phyloP scores from a whole-genome alignment of 2,329 filamentous ascomycete species.

The Monosporascus sp. region DNA sequence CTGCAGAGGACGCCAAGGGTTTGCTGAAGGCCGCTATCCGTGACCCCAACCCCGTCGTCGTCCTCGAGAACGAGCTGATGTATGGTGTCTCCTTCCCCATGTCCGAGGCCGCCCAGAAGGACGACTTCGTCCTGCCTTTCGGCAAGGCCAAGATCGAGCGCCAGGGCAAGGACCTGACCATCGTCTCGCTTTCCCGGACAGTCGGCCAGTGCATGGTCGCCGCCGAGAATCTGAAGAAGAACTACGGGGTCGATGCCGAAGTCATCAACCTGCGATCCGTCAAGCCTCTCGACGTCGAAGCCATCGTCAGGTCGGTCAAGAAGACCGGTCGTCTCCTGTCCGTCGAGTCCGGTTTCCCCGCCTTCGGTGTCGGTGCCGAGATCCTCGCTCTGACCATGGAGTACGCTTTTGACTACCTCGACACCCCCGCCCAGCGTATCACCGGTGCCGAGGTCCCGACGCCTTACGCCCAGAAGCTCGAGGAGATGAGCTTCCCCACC shows the following conservation, averaged over 20 bases:
- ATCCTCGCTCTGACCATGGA: conserved; percentile 94
- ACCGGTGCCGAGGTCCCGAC: conserved; percentile 97
- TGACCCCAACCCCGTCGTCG: conserved; percentile 93
- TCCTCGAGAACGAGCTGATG: conserved; percentile 83
- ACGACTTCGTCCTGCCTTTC: conserved; percentile 94
- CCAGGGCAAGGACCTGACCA: conserved; percentile 89
- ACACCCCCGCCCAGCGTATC: conserved; percentile 87
- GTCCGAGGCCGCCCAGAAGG: conserved; percentile 92
- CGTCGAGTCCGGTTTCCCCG: conserved; percentile 94
- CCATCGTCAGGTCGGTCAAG: conserved; percentile 96
- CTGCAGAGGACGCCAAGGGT: conserved; percentile 96
- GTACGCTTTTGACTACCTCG: conserved; percentile 96
- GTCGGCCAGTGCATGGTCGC: conserved; percentile 87
- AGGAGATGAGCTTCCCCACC: conserved; percentile 92
- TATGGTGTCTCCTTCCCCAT: conserved; percentile 96
- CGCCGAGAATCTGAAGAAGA: conserved; percentile 87
- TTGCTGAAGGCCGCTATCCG: conserved; percentile 96
- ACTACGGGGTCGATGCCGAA: conserved; percentile 92
- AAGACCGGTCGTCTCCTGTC: conserved; percentile 91
- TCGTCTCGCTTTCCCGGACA: conserved; percentile 90
- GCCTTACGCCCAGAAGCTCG: conserved; percentile 86
- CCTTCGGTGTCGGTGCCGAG: conserved; percentile 88
- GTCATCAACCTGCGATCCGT: conserved; percentile 97
- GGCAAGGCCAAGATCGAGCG: conserved; percentile 99
- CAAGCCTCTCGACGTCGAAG: conserved; percentile 93